Evolutionary conservation across 352 stramenopile species (phyloP), one percentile per base, ranked within the genome.

Genomic region (Plasmopara muralis): DNA sequence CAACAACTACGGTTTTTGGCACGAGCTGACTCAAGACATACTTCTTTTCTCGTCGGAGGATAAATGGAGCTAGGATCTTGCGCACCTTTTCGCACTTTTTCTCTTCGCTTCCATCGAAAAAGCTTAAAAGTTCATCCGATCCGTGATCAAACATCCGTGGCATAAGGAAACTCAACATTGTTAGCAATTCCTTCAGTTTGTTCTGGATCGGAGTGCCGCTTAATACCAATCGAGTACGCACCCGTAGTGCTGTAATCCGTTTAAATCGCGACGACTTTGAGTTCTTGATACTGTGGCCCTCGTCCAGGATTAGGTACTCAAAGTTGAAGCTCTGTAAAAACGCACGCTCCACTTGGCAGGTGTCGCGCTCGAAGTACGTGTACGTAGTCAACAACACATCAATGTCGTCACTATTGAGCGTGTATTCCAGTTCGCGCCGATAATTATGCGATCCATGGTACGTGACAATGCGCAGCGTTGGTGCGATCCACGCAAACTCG

Each of bases 11-110:
- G 4, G 72, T 97, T 62, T 98, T 96, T 2, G 80, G 47, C 20
- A 91, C 76, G 5, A 97, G 70, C 57, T 98, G 92, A 48, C 74
- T 79, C 41, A 98, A 70, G 15, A 99, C 96, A 52, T 97, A 94
- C 55, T 85, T 80, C 68, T 99, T 99, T 35, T 98, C 84, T 25
- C 96, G 83, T 8, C 96, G 73, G 37, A 99, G 71, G 8, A 99
- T 95, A 66, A 99, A 99, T 0, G 96, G 96, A n/a, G 90, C 87
- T 62, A 99, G 86, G 50, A 98, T 86, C 47, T 95, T 87, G 16
- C 83, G 83, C 13, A 96, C 74, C 77, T 96, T 89, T 1, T 76
- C 67, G 39, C 75, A 87, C 53, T 90, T 90, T 50, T 76, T 87
- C 29, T 88, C 68, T 56, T 89, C 77, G 14, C 64, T 87, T 9